Percentiles rank a stretch among this genome's conserved stretches.
phyloP scores from a whole-genome alignment of 1,284 basidiomycete genomes.

The Irpex sp. region DNA sequence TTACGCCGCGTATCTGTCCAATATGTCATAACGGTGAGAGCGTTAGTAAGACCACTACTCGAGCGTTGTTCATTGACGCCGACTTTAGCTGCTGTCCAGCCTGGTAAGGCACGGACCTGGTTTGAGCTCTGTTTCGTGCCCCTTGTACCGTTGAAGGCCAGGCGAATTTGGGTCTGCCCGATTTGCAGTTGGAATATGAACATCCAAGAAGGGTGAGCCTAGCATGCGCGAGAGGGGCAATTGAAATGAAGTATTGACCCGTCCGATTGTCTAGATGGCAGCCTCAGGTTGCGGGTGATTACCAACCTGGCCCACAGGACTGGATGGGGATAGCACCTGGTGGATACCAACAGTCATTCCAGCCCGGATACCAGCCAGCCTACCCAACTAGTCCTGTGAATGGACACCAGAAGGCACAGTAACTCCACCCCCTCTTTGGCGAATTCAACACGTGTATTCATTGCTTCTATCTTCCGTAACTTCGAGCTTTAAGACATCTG shows the following conservation, averaged over 20 bases:
- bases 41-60: background rate
- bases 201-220: conserved; percentile 40
- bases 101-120: conserved; percentile 48
- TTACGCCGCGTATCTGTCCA: conserved; percentile 42
- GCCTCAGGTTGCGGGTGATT: conserved; percentile 29
- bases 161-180: conserved; percentile 47
- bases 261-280: conserved; percentile 37
- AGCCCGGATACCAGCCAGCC: conserved; percentile 22
- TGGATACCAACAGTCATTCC: conserved; percentile 16
- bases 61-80: background rate
- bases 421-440: background rate
- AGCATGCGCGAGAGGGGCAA: conserved; percentile 2
- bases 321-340: conserved; percentile 7
- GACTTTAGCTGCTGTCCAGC: conserved; percentile 38
- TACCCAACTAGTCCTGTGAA: conserved; percentile 15
- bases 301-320: conserved; percentile 2
- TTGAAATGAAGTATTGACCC: conserved; percentile 2
- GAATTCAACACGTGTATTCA: background rate
- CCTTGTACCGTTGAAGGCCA: conserved; percentile 42
- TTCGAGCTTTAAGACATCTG: too few species aligned
- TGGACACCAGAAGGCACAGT: background rate
- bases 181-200: conserved; percentile 48
- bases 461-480: background rate
- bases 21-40: conserved; percentile 44
- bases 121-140: conserved; percentile 52